Evolutionary conservation across 495 filamentous ascomycete species (phyloP).

Genomic region (Talaromyces wortmannii): DNA sequence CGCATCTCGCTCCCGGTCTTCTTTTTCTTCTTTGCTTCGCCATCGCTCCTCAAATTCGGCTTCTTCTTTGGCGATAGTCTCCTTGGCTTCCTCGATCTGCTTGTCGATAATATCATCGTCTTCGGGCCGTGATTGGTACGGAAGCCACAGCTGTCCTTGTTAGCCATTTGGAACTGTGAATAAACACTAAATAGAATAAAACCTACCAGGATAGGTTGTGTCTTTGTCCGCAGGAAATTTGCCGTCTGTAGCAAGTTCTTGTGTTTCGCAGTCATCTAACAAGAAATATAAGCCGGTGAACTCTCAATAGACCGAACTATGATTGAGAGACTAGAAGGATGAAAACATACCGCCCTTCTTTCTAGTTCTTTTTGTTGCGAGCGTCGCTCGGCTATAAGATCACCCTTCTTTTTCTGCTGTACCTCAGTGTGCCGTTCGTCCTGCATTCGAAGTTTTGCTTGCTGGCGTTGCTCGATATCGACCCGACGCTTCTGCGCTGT

Average conservation of each 20-base stretch:
- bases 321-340: not conserved
- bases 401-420: constrained; percentile 55
- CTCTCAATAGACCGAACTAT: not conserved
- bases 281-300: not conserved
- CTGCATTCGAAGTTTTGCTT: constrained; percentile 72
- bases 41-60: constrained; percentile 39
- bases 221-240: constrained; percentile 64
- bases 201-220: constrained; percentile 73
- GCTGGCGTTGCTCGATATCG: constrained; percentile 86
- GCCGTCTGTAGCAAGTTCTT: constrained; percentile 64
- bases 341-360: constrained; percentile 61
- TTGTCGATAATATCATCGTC: constrained; percentile 55
- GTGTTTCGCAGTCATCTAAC: constrained; percentile 76
- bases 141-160: constrained; percentile 70
- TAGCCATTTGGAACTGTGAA: not conserved
- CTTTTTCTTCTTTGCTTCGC: constrained; percentile 14
- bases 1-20: not conserved
- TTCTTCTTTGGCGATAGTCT: constrained; percentile 41
- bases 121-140: constrained; percentile 65
- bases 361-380: constrained; percentile 73
- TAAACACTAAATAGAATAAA: constrained; percentile 1
- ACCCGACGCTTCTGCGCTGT: constrained; percentile 69
- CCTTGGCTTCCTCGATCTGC: constrained; percentile 52
- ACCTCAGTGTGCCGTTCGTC: constrained; percentile 64
- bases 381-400: constrained; percentile 50